Conservation (phyloP, 2,329 filamentous ascomycete species). For the Colletotrichum falcatum region DNA sequence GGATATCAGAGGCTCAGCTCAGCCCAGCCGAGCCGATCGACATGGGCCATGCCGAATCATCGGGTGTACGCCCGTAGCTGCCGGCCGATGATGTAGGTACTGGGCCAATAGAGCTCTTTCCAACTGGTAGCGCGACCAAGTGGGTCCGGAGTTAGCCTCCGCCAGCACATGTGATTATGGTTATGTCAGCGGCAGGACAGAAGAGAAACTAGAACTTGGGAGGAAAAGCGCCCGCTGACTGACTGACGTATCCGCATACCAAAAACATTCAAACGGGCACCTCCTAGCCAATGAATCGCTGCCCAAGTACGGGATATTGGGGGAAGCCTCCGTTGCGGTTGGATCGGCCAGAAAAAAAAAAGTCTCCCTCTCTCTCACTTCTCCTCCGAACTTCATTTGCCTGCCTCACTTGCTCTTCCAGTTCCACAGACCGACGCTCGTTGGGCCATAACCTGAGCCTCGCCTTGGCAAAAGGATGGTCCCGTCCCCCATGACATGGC, state of each 20-base stretch:
- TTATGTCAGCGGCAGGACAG: slow-evolving; percentile 36
- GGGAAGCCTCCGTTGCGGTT: slow-evolving; percentile 20
- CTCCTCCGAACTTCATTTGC: too few species aligned
- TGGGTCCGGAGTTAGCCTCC: slow-evolving; percentile 8
- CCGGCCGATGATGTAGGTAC: slow-evolving; percentile 14
- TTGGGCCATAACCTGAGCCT: slow-evolving; percentile 6
- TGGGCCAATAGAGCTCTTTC: slow-evolving; percentile 18
- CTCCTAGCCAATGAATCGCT: slow-evolving; percentile 13
- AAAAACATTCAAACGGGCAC: not conserved
- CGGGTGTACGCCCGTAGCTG: slow-evolving; percentile 29
- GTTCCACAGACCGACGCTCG: not conserved
- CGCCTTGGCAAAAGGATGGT: slow-evolving; percentile 3
- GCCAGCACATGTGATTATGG: slow-evolving; percentile 35
- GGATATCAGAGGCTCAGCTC: slow-evolving; percentile 12
- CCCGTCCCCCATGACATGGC: not conserved
- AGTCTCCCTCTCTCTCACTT: not conserved
- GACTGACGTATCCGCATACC: slow-evolving; percentile 12
- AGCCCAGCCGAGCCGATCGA: slow-evolving; percentile 24
- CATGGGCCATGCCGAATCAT: slow-evolving; percentile 29
- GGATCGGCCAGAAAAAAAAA: slow-evolving; percentile 3
- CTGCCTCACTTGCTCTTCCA: too few species aligned
- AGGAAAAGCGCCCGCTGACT: slow-evolving; percentile 15
- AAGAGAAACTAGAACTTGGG: slow-evolving; percentile 20
- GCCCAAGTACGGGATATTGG: not conserved
- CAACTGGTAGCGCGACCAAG: slow-evolving; percentile 4